Percentiles rank a stretch among this genome's conserved stretches.
Evolutionary conservation across 257 asterid genomes (phyloP).

Genomic region (Nicotiana obtusifolia): DNA sequence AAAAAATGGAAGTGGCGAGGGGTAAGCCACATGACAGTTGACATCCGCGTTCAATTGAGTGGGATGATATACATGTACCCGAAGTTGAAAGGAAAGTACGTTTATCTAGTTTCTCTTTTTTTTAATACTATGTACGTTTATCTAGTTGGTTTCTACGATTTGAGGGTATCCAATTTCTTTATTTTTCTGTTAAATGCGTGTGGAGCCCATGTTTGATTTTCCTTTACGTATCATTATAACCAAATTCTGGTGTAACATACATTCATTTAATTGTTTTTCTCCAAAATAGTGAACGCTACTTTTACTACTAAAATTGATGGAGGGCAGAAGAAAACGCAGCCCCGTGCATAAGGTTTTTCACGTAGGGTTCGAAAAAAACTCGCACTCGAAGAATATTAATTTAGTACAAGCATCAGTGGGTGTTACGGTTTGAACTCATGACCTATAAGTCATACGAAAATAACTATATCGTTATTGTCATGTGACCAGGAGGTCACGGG

Average conservation of each 20-base stretch:
- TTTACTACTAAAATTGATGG: not conserved
- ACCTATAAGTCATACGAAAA: no score
- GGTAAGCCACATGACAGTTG: conserved; percentile 4
- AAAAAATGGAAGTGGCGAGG: not conserved
- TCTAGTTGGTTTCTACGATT: conserved; percentile 19
- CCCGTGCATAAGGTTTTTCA: no score
- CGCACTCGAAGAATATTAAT: no score
- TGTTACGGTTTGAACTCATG: no score
- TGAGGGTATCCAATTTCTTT: not conserved
- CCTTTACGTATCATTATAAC: not conserved
- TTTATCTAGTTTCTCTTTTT: not conserved
- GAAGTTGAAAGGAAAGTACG: conserved; percentile 25
- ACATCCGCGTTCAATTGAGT: not conserved
- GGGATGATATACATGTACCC: conserved; percentile 2
- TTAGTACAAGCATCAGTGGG: no score
- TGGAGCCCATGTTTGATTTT: not conserved
- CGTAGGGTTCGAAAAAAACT: no score
- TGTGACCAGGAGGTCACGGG: no score
- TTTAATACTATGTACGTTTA: not conserved
- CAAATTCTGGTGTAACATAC: not conserved
- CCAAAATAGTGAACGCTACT: not conserved
- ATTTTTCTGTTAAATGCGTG: not conserved
- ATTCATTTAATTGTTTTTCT: not conserved
- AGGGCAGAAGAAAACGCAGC: not conserved
- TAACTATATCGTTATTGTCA: no score